Conservation (phyloP, 495 filamentous ascomycete genomes). For the Podospora pseudoanserina region DNA sequence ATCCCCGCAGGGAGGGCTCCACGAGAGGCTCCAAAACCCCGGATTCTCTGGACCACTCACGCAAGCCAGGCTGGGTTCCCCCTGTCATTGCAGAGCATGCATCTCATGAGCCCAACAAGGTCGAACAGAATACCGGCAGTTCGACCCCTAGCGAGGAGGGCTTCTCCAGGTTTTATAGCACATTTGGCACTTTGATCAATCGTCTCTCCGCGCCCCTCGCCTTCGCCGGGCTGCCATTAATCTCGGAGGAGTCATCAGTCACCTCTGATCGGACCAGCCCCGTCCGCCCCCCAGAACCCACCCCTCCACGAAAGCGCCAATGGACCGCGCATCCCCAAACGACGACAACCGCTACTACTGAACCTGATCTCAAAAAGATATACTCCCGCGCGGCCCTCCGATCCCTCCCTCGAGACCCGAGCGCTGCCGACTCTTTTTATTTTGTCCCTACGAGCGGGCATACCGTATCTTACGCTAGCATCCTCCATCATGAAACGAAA, state of each 20-base stretch:
- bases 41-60: conserved; percentile 31
- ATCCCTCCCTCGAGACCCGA: conserved; percentile 47
- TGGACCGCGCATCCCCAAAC: conserved; percentile 27
- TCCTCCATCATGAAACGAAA: conserved; percentile 69
- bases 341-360: conserved; percentile 36
- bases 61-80: conserved; percentile 45
- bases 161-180: conserved; percentile 86
- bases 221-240: conserved; percentile 83
- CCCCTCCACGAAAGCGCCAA: conserved; percentile 38
- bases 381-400: conserved; percentile 78
- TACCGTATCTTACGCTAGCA: conserved; percentile 83
- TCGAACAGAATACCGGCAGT: background rate
- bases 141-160: conserved; percentile 59
- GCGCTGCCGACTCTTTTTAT: conserved; percentile 74
- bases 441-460: conserved; percentile 88
- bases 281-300: conserved; percentile 28
- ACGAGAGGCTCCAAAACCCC: conserved; percentile 35
- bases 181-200: conserved; percentile 78
- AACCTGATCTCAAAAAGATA: conserved; percentile 70
- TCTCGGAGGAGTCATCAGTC: conserved; percentile 47
- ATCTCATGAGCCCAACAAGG: conserved; percentile 15
- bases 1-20: conserved; percentile 47
- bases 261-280: conserved; percentile 14
- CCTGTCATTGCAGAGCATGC: conserved; percentile 33
- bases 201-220: conserved; percentile 82